Evolutionary conservation across 116 monocot species (phyloP).

Genomic region (Posidonia oceanica): DNA sequence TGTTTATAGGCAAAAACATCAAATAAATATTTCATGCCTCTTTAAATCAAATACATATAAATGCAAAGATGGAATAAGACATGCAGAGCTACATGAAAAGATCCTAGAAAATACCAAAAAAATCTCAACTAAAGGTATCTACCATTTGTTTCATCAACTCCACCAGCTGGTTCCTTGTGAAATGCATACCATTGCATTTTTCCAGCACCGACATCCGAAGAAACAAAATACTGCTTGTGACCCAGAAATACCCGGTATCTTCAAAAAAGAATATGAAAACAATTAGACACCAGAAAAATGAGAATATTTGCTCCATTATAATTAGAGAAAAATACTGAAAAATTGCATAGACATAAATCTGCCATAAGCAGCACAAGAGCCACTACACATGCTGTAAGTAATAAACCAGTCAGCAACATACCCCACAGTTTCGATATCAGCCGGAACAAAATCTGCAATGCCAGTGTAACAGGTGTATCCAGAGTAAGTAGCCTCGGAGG

Average conservation of each 20-base stretch:
- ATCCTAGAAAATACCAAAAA: neutral
- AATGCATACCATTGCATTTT: constrained; percentile 99
- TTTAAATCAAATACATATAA: too few relatives aligned
- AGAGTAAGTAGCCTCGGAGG: constrained; percentile 71
- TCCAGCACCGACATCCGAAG: constrained; percentile 93
- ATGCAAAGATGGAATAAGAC: neutral
- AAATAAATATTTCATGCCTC: too few relatives aligned
- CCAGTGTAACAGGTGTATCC: constrained; percentile 99
- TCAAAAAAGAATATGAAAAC: constrained; percentile 18
- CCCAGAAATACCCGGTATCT: constrained; percentile 99
- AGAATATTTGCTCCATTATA: neutral
- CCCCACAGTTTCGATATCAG: constrained; percentile 95
- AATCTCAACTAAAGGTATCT: constrained; percentile 16
- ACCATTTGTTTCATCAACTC: constrained; percentile 84
- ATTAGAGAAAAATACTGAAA: neutral
- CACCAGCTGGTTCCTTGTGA: constrained; percentile 88
- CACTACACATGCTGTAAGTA: neutral
- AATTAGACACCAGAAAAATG: neutral
- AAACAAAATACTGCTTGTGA: constrained; percentile 99
- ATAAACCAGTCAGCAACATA: constrained; percentile 18
- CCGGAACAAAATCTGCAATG: constrained; percentile 96
- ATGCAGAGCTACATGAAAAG: neutral
- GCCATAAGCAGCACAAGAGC: neutral
- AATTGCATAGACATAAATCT: too few relatives aligned
- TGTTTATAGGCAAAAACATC: too few relatives aligned